Conservation (phyloP, 2,329 filamentous ascomycete species). For the Botrytis squamosa region DNA sequence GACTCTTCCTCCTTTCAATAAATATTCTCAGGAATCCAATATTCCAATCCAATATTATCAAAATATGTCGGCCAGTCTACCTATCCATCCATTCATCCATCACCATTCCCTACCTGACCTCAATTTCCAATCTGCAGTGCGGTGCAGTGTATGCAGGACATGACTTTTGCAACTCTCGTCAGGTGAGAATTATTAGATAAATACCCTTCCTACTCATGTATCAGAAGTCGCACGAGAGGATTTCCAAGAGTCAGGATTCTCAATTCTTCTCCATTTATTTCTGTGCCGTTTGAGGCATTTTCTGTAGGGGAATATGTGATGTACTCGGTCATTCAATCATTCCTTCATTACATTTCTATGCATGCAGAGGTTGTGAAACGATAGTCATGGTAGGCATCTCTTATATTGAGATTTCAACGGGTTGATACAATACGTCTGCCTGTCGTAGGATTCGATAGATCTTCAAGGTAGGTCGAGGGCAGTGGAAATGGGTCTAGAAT, state of each 20-base stretch:
- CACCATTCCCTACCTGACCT: neutral
- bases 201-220: neutral
- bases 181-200: neutral
- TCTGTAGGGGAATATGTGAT: neutral
- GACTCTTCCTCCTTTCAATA: neutral
- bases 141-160: neutral
- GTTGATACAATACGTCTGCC: neutral
- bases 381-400: neutral
- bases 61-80: neutral
- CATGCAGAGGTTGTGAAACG: neutral
- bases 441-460: neutral
- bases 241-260: neutral
- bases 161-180: neutral
- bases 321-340: neutral
- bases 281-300: neutral
- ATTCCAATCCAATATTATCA: neutral
- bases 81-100: neutral
- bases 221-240: neutral
- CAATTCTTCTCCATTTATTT: neutral
- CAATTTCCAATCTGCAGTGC: neutral
- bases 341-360: neutral
- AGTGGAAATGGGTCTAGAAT: neutral
- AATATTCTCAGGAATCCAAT: neutral
- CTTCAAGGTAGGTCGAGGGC: neutral
- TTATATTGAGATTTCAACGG: neutral